Base-by-base conservation (phyloP, 345 rosid species). In the Murraya koenigii region DNA sequence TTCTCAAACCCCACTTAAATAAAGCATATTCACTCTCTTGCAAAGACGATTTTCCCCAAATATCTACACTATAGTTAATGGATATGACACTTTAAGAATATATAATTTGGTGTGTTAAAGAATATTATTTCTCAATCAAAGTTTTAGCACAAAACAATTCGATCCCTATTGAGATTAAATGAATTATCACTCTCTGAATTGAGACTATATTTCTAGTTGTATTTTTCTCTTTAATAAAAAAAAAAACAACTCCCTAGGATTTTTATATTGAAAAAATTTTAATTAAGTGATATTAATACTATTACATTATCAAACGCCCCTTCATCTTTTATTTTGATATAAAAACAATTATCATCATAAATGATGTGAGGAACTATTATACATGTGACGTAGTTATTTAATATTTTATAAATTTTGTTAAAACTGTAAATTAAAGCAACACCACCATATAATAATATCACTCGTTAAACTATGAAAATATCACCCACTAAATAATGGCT, bases 51-150 rank as follows among this genome's bases (percentile, higher is more conserved):
- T 71, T 69, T 6, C 39, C 36, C 66, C 36, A 59, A 56, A n/a
- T 1, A 22, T 35, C 76, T 41, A 59, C 55, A 0, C 10, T 1
- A 38, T 0, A 13, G 14, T 67, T 6, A 47, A 25, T 33, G 44
- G 25, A 65, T 2, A 3, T 14, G 8, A 32, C 69, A 33, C 69
- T 65, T 63, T 7, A 8, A 11, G 26, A 68, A 39, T 39, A 68
- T 44, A 15, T 44, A n/a, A 44, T 44, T 44, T 44, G 9, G 6
- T 14, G 7, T 15, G n/a, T 2, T 13, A 22, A 54, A 63, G 76
- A 78, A 75, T 75, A 80, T 71, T 15, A 39, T 55, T 71, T 71
- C 69, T 60, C 69, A 13, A 66, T 65, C 61, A 71, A 25, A 54
- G 39, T 72, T 33, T 35, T 58, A 15, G 4, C 35, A 20, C 23